Evolutionary conservation across 2,329 filamentous ascomycete species (phyloP), one percentile per base, ranked within the genome.

Genomic region (Neofusicoccum cordaticola): DNA sequence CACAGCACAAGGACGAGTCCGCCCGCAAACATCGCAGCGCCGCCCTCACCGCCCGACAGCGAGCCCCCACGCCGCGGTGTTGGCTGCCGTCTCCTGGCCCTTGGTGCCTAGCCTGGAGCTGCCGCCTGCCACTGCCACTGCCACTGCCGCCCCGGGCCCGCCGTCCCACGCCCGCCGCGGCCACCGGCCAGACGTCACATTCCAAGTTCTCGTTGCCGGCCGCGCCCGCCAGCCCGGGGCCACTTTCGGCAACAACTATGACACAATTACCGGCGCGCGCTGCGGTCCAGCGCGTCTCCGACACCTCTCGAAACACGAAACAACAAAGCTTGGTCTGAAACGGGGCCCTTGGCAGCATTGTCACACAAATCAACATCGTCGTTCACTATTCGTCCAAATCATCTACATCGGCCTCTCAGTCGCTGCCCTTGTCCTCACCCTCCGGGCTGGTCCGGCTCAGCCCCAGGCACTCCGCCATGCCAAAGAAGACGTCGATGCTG

Each of bases 401-500:
- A 7, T 31, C 4, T 7, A 31, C 27, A 5, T 7, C 27, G 27
- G 11, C 37, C 11, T 39, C 13, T 39, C 37, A 7, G 27, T n/a
- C 27, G 17, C 4, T 15, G 17, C 19, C 34, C 17, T 7, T 34
- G 1, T 12, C 50, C 7, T 45, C 53, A 8, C 13, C 27, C 39
- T 34, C 41, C 2, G 56, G 41, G 5, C 56, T 53, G 3, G 51
- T 58, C n/a, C 62, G 45, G 22, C 62, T 57, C 52, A 64, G 31
- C 5, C 62, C 62, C 63, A 91, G 78, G 71, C 88, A 91, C 68
- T 83, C 82, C 13, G 89, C 86, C 73, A 92, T 90, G 75, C 88
- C 87, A 79, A 88, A 92, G 71, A 92, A 92, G 68, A 92, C 81
- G 67, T 92, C 90, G 51, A 91, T 84, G 72, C 87, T 90, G 75